Conservation (phyloP, 2,329 filamentous ascomycete species). For the Rutstroemia sp. region DNA sequence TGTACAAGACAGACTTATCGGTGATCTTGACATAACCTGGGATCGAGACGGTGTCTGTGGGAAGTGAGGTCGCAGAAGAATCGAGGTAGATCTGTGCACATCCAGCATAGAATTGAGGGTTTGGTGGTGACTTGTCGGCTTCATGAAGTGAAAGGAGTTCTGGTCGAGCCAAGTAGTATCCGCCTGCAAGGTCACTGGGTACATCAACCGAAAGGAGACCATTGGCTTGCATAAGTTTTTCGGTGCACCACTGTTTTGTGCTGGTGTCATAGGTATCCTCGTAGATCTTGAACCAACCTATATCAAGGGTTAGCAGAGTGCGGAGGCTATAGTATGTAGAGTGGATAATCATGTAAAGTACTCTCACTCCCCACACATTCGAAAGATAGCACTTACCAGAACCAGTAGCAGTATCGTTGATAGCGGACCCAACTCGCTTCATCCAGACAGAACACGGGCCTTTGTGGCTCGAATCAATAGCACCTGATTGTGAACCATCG, state of each 20-base stretch:
- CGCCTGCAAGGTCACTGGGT: slow-evolving; percentile 52
- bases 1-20: slow-evolving; percentile 51
- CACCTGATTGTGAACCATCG: slow-evolving; percentile 43
- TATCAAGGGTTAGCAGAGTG: background rate
- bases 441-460: slow-evolving; percentile 69
- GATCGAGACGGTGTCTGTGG: slow-evolving; percentile 50
- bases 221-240: slow-evolving; percentile 57
- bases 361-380: background rate
- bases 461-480: slow-evolving; percentile 54
- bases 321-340: no score
- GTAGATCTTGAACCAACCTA: slow-evolving; percentile 68
- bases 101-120: slow-evolving; percentile 67
- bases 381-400: slow-evolving; percentile 35
- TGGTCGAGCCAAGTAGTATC: slow-evolving; percentile 64
- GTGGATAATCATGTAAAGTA: no score
- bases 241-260: slow-evolving; percentile 58
- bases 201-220: slow-evolving; percentile 57
- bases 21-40: slow-evolving; percentile 54
- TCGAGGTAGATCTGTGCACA: slow-evolving; percentile 65
- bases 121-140: slow-evolving; percentile 40
- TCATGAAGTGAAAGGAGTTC: slow-evolving; percentile 65
- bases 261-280: slow-evolving; percentile 55
- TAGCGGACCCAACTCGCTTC: slow-evolving; percentile 57
- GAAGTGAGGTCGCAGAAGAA: slow-evolving; percentile 39
- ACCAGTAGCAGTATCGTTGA: slow-evolving; percentile 45